phyloP scores from a whole-genome alignment of 805 yeast species.

The Zygoascus flipseniorum region DNA sequence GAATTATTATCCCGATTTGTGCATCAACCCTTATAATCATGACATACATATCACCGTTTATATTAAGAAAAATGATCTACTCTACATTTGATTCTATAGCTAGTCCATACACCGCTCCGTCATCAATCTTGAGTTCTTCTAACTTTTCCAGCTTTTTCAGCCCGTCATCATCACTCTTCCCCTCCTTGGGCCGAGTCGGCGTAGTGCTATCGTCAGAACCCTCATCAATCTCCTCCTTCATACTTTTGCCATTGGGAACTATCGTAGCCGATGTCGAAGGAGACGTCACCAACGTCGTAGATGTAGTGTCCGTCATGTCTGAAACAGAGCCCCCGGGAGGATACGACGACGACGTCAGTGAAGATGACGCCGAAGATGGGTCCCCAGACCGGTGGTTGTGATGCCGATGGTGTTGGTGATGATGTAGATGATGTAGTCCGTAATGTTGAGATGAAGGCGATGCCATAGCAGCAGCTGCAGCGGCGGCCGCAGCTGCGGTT shows the following conservation, averaged over 20 bases:
- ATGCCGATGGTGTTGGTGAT: background rate
- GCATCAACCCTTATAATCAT: background rate
- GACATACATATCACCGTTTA: background rate
- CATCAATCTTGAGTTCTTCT: constrained; percentile 2
- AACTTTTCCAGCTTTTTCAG: constrained; percentile 4
- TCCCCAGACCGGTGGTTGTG: background rate
- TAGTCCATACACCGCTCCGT: constrained; percentile 11
- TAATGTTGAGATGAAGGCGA: background rate
- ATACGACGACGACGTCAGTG: constrained; percentile 1
- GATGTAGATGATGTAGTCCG: background rate
- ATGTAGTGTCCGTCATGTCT: background rate
- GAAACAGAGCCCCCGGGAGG: background rate
- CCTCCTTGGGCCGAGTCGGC: background rate
- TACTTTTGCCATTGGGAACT: background rate
- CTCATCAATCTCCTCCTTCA: background rate
- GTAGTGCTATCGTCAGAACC: background rate
- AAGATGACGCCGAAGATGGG: background rate
- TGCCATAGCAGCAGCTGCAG: background rate
- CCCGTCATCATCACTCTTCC: constrained; percentile 2
- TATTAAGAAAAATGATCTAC: background rate
- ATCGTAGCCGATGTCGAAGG: background rate
- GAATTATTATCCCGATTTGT: background rate
- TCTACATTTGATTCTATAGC: constrained; percentile 9
- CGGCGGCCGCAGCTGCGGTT: constrained; percentile 5
- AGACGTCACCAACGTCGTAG: background rate